These are phyloP conservation scores for Lumnitzera racemosa DNA, from an alignment of 345 rosid genomes.

Conservation along the genomic window DNA sequence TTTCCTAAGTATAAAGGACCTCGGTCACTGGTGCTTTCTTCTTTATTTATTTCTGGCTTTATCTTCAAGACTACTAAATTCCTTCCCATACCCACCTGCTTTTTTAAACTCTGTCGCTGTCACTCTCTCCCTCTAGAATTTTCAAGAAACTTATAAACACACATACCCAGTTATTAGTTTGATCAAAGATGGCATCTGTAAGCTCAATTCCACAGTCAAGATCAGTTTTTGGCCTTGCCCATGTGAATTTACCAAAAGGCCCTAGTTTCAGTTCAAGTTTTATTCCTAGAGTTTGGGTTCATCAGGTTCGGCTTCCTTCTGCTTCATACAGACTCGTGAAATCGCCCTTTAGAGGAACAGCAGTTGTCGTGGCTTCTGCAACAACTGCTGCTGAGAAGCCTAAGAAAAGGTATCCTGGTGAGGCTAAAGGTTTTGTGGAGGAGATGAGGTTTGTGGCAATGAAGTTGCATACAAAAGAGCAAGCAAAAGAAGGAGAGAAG, in stretches of 20 bases:
- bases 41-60: too few species aligned
- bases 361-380: conserved; percentile 26
- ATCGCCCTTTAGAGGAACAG: conserved; percentile 36
- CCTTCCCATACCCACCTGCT: too few species aligned
- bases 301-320: conserved; percentile 19
- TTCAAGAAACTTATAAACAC: too few species aligned
- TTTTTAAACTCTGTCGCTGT: background rate
- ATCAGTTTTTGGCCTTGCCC: conserved; percentile 34
- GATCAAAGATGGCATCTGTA: conserved; percentile 49
- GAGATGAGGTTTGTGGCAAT: conserved; percentile 99
- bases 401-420: conserved; percentile 67
- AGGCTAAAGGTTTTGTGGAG: conserved; percentile 93
- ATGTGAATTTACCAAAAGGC: conserved; percentile 8
- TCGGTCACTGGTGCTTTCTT: too few species aligned
- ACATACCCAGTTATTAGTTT: too few species aligned
- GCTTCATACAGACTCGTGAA: conserved; percentile 6
- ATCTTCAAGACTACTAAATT: too few species aligned
- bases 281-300: too few species aligned
- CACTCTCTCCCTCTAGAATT: background rate
- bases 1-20: too few species aligned
- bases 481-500: conserved; percentile 87
- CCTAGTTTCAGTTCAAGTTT: background rate
- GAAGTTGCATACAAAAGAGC: conserved; percentile 81
- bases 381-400: conserved; percentile 61
- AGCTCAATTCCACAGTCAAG: conserved; percentile 41